Evolutionary conservation across 2,329 filamentous ascomycete species (phyloP), one percentile per base, ranked within the genome.

Genomic region (Aspergillus phoenicis): DNA sequence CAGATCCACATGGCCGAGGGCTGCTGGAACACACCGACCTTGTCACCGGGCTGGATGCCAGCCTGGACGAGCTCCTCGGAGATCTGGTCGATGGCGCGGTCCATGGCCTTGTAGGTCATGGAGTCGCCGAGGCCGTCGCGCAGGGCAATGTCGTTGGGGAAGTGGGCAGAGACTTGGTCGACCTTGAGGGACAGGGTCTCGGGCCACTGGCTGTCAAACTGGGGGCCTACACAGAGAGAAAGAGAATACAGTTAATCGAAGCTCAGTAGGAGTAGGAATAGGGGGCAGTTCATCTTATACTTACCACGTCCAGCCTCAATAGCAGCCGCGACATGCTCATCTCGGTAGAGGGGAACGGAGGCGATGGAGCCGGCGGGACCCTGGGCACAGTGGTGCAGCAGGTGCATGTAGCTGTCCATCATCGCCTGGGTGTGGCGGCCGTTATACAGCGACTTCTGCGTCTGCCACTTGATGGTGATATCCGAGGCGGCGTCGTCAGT

Each of bases 401-500:
- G 33, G 11, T 36, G 33, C 33, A 36, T 36, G 33, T 36, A 36
- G 33, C 33, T 36, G 11, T 36, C 33, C 33, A 36, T 36, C 33
- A 36, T 36, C 10, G 33, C 33, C 33, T 36, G 33, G 5, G 33
- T 36, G 33, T 36, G 33, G 33, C 33, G 33, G 33, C 11, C 33
- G 4, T 36, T 36, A 11, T 36, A 36, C 33, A 36, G 33, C 33
- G 33, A 36, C 33, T 36, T 36, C 33, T 36, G 33, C 33, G 33
- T 36, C 33, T 36, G 33, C 33, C 39, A 43, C 33, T 43, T 43
- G 39, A 43, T 43, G n/a, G 39, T 43, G 39, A 43, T 43, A n/a
- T 17, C n/a, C n/a, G 39, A 43, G 17, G n/a, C 39, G 4, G 39
- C 66, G 39, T 68, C 66, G 5, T 80, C 77, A 2, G 71, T 69